Base-by-base conservation (phyloP, 768 basidiomycete species). In the Gloeostereum incarnatum region DNA sequence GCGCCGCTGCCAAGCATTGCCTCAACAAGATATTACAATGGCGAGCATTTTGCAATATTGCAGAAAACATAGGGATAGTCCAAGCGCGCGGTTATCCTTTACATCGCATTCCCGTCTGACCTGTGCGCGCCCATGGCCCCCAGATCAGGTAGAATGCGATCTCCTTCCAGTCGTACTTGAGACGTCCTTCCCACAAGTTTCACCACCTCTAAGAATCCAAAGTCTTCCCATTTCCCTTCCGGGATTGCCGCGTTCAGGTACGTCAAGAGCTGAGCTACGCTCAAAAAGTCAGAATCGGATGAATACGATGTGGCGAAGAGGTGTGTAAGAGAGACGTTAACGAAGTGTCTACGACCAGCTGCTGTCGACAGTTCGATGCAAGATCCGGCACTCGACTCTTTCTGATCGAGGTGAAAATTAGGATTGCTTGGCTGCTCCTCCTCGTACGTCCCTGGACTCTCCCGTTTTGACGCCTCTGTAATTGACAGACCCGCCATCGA, bases 211-310 rank as follows among this genome's bases (percentile, higher is more conserved):
- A 68, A 66, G 9, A 81, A 83, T 55, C 87, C 83, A 44, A 83
- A 87, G 45, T 87, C 83, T 60, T 86, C 83, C 51, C 84, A 75
- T 57, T 86, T 86, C 52, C 85, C 83, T 19, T 62, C 65, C 3
- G 84, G 84, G 61, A 86, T 72, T 4, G 81, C 81, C 2, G 81
- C 75, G 49, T 86, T 86, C 40, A 87, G 66, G 54, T 82, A 84
- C 3, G 77, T 69, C 23, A 87, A 60, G 18, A 87, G 61, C n/a
- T n/a, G n/a, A 6, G 78, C 60, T 2, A 79, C 78, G 50, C 87
- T 75, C 5, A 73, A 73, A 61, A 87, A 63, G 44, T 83, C 79
- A 56, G 86, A 83, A 3, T 27, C 18, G 18, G 17, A 68, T 57
- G 11, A 63, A 47, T 83, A 82, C 18, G 84, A 83, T 33, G 78